Conservation (phyloP, 2,329 filamentous ascomycete species). For the Neonectria magnoliae region DNA sequence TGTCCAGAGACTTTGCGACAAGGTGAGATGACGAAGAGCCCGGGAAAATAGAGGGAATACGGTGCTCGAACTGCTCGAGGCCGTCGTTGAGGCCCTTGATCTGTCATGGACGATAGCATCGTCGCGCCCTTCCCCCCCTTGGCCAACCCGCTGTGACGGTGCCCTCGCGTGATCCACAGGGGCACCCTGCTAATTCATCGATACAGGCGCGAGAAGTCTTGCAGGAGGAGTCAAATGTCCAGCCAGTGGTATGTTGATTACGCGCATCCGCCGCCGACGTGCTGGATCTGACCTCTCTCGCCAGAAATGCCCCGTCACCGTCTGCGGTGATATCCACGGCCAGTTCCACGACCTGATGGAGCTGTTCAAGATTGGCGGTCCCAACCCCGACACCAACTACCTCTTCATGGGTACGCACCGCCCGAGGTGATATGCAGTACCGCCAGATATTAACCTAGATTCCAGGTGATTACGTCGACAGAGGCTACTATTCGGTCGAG, state of each 20-base stretch:
- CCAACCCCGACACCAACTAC: slow-evolving; percentile 98
- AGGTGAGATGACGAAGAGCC: slow-evolving; percentile 66
- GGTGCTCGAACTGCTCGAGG: slow-evolving; percentile 4
- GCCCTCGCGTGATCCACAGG: slow-evolving; percentile 45
- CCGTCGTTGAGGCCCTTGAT: background rate
- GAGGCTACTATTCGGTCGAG: slow-evolving; percentile 99
- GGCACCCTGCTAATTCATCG: slow-evolving; percentile 45
- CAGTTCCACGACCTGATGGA: slow-evolving; percentile 99
- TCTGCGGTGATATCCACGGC: slow-evolving; percentile 98
- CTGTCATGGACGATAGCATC: slow-evolving; percentile 11
- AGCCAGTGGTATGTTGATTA: slow-evolving; percentile 84
- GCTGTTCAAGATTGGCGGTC: slow-evolving; percentile 98
- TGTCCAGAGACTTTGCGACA: slow-evolving; percentile 96
- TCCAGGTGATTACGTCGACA: slow-evolving; percentile 94
- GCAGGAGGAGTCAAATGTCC: slow-evolving; percentile 97
- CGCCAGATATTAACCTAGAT: slow-evolving; percentile 6
- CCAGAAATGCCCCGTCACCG: slow-evolving; percentile 97
- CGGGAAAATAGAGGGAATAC: background rate
- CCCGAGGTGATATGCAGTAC: background rate
- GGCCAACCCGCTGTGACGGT: slow-evolving; percentile 24
- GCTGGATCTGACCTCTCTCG: slow-evolving; percentile 42
- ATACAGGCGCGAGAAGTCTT: slow-evolving; percentile 90
- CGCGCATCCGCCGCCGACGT: slow-evolving; percentile 25
- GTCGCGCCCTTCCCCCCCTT: slow-evolving; percentile 20
- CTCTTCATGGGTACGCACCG: slow-evolving; percentile 88